Percentiles rank a stretch among this genome's conserved stretches.
Conservation (phyloP, 495 filamentous ascomycete genomes). For the Xylaria venustula region DNA sequence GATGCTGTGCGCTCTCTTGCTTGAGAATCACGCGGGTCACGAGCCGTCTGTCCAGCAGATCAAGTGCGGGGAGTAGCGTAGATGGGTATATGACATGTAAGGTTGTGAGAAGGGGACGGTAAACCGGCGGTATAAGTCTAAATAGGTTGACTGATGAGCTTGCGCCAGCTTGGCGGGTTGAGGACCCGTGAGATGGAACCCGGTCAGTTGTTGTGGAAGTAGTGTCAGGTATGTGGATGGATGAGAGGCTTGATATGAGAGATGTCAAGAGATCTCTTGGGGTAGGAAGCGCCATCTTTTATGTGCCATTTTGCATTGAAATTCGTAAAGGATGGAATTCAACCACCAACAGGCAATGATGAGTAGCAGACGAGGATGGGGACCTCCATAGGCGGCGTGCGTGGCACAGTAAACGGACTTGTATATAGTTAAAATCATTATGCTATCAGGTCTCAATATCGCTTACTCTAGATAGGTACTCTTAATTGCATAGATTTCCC, state of each 20-base stretch:
- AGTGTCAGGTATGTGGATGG: conserved; percentile 27
- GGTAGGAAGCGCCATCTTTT: conserved; percentile 29
- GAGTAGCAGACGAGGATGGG: too few relatives aligned
- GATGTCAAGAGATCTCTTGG: conserved; percentile 44
- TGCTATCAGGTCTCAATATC: too few relatives aligned
- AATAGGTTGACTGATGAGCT: conserved; percentile 36
- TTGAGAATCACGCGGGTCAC: conserved; percentile 45
- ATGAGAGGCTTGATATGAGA: conserved; percentile 42
- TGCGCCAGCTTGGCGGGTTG: not conserved
- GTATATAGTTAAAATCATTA: too few relatives aligned
- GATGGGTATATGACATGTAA: conserved; percentile 64
- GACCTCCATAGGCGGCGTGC: too few relatives aligned
- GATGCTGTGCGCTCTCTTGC: conserved; percentile 23
- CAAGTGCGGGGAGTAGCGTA: conserved; percentile 69
- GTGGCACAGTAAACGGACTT: too few relatives aligned
- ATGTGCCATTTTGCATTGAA: conserved; percentile 4
- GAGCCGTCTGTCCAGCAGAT: conserved; percentile 73
- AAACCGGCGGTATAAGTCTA: conserved; percentile 31
- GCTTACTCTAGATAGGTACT: too few relatives aligned
- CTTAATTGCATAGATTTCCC: too few relatives aligned
- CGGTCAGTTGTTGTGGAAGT: not conserved
- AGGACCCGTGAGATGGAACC: not conserved
- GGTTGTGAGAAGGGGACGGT: conserved; percentile 52
- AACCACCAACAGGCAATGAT: too few relatives aligned
- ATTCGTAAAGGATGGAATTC: not conserved